Evolutionary conservation across 108 stramenopile species (phyloP), one percentile per base, ranked within the genome.

Genomic region (Cyclostephanos tholiformis): DNA sequence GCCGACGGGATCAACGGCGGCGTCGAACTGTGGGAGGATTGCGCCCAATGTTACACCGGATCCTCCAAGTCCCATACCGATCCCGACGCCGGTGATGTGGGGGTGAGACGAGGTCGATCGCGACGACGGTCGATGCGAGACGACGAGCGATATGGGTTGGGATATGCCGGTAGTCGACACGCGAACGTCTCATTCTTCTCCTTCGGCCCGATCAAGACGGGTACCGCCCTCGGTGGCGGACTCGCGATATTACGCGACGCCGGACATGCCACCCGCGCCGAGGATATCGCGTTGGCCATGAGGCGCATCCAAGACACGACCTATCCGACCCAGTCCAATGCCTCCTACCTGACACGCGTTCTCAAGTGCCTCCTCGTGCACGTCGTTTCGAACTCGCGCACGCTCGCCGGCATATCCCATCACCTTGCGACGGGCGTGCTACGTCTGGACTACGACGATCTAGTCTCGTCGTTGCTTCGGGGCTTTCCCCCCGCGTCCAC

Each of bases 171-270:
- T 6, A 74, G 68, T 30, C 51, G 63, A 11, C 65, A 68, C 49
- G 80, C 89, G 19, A 75, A 92, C 49, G 49, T 89, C 11, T 67
- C 75, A 26, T 92, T 92, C 52, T 88, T 89, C 65, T 92, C 91
- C n/a, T 95, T 95, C 82, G 94, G 94, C 9, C 84, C 84, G 17
- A 95, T 95, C 68, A 95, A 95, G 71, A 92, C 94, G 17, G 79
- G 84, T 3, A 95, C 94, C 6, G 90, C 91, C 10, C 76, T 95
- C 27, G 94, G 94, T 19, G 94, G 94, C 32, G 94, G 91, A 22
- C 83, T 81, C 70, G 85, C 53, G 50, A 77, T 69, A 5, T 41
- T 82, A 19, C 70, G 81, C 35, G 35, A n/a, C n/a, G 14, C 8
- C 41, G 41, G 41, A 2, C 41, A 9, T 1, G 35, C 20, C 46